Percentiles rank a stretch among this genome's conserved stretches.
Evolutionary conservation across 2,329 filamentous ascomycete species (phyloP).

Genomic region (Fusarium sambucinum): DNA sequence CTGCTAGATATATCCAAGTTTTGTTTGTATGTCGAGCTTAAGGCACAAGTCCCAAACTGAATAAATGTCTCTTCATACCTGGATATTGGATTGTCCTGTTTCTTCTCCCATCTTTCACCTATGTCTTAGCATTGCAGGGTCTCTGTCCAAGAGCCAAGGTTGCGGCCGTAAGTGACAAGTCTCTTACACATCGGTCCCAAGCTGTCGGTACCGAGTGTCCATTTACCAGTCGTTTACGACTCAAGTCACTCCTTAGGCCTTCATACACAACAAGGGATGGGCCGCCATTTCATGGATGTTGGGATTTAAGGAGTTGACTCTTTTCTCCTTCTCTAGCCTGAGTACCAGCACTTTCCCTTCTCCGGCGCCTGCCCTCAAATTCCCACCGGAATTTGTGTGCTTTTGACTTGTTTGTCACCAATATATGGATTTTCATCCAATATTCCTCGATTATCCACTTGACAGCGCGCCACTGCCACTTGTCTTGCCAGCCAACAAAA

Average conservation of each 20-base stretch:
- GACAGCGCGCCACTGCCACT: conserved; percentile 37
- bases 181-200: conserved; percentile 46
- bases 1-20: neutral
- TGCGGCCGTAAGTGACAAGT: conserved; percentile 35
- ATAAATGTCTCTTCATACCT: neutral
- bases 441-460: conserved; percentile 37
- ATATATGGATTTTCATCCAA: conserved; percentile 17
- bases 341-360: conserved; percentile 24
- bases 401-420: conserved; percentile 15
- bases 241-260: conserved; percentile 32
- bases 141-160: conserved; percentile 19
- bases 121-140: conserved; percentile 31
- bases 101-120: conserved; percentile 1
- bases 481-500: conserved; percentile 38
- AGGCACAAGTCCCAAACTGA: neutral
- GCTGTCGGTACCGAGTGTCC: conserved; percentile 42
- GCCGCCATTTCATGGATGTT: conserved; percentile 33
- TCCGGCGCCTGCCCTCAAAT: neutral
- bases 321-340: conserved; percentile 13
- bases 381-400: conserved; percentile 12
- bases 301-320: conserved; percentile 5
- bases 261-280: conserved; percentile 36
- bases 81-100: neutral
- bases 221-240: conserved; percentile 34
- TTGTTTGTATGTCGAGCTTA: neutral